Conservation (phyloP, 805 yeast genomes). For the Schwanniomyces sp. region DNA sequence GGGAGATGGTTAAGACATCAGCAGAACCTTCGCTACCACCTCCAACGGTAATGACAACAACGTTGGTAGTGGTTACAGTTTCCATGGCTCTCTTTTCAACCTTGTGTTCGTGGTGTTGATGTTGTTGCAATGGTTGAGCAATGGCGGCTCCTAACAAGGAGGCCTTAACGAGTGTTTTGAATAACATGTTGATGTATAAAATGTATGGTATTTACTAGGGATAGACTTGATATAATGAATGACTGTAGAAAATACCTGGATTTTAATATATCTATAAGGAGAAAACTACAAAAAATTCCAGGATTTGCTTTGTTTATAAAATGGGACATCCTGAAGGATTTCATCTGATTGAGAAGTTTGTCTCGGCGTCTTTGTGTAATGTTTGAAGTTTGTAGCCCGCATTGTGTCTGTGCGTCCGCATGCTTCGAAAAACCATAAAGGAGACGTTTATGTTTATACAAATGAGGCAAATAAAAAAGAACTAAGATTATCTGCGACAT, state of each 20-base stretch:
- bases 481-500: not conserved
- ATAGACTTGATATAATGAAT: conserved; percentile 25
- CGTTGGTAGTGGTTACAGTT: conserved; percentile 44
- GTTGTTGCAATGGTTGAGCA: conserved; percentile 58
- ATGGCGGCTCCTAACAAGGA: conserved; percentile 48
- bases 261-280: conserved; percentile 6
- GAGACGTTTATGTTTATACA: not conserved
- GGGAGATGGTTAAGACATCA: not conserved
- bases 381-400: not conserved
- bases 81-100: conserved; percentile 43
- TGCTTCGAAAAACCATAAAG: not conserved
- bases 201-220: conserved; percentile 25
- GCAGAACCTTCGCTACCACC: conserved; percentile 20
- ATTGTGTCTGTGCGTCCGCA: not conserved
- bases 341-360: not conserved
- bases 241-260: conserved; percentile 31
- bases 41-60: conserved; percentile 39
- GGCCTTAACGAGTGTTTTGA: conserved; percentile 48
- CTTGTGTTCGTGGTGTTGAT: conserved; percentile 55
- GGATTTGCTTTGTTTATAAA: not conserved
- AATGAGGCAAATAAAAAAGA: not conserved
- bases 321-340: not conserved
- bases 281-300: conserved; percentile 7
- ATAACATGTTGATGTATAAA: conserved; percentile 38
- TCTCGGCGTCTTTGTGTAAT: not conserved